Evolutionary conservation across 2,329 filamentous ascomycete genomes (phyloP), one percentile per base, ranked within the genome.

Genomic region (Cercospora sp.): DNA sequence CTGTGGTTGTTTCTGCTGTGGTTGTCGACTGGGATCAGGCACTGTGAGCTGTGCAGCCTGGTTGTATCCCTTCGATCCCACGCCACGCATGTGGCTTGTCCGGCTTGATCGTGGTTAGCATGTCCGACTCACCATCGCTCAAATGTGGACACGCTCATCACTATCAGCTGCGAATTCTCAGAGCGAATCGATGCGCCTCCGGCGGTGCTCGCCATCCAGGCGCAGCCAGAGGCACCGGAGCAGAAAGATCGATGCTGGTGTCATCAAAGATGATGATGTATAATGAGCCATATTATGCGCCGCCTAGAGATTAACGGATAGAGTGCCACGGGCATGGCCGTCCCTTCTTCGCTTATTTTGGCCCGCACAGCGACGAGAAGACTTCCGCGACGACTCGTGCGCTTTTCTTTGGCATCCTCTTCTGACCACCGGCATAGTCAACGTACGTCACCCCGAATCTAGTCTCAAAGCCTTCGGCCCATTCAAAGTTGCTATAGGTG

Each of bases 381-480:
- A 74, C 60, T 33, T 73, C 65, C 8, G 64, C 87, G 74, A 96
- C 85, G 75, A 86, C 85, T 79, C 84, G 86, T 20, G 91, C 92
- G 78, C 91, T 95, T 86, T 93, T 92, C 86, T 97, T 97, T 45
- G 92, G 89, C 73, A 89, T 86, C 62, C 92, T 84, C 83, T 90
- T 91, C 84, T 96, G 93, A 26, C 88, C 89, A 72, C 92, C 87
- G 74, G 87, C 82, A 78, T 95, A 96, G 80, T 96, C 92, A 63
- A 96, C 92, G 78, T 86, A 95, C 6, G 90, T 92, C 66, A 93
- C 91, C 28, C 92, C 92, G 75, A 96, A 96, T 48, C 92, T 86
- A 53, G 92, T 95, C 82, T 92, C 89, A 77, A 94, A 97, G 10
- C 92, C 92, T 64, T 64, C 55, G 36, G 45, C 91, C 91, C 91